Percentiles rank a stretch among this genome's conserved stretches.
Conservation (phyloP, 169 alveolate species). For the Toxoplasma gondii region DNA sequence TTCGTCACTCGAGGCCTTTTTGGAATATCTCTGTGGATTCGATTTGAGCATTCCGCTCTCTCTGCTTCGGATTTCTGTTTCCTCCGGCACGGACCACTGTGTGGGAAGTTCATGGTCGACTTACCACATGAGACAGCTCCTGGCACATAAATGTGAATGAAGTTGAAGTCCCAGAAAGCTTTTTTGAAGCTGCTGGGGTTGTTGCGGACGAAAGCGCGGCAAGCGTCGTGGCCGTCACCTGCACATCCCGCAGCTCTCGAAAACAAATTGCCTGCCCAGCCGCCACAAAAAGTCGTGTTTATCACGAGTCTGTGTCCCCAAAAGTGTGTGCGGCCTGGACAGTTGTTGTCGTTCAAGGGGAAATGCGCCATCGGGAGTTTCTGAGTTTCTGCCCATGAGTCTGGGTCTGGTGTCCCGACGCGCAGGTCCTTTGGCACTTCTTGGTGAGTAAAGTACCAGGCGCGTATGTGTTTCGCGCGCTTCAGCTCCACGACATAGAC, state of each 20-base stretch:
- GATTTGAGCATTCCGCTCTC: no score
- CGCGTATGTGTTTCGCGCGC: slow-evolving; percentile 30
- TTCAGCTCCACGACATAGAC: slow-evolving; percentile 52
- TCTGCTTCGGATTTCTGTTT: no score
- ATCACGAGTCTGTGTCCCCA: slow-evolving; percentile 38
- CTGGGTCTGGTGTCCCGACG: slow-evolving; percentile 44
- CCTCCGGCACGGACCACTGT: no score
- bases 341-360: slow-evolving; percentile 15
- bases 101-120: not conserved
- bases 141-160: slow-evolving; percentile 23
- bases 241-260: slow-evolving; percentile 38
- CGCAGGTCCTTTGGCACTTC: slow-evolving; percentile 57
- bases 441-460: slow-evolving; percentile 37
- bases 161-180: slow-evolving; percentile 56
- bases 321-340: slow-evolving; percentile 22
- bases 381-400: not conserved
- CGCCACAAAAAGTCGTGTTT: slow-evolving; percentile 57
- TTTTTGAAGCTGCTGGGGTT: slow-evolving; percentile 31
- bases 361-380: slow-evolving; percentile 45
- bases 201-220: slow-evolving; percentile 39
- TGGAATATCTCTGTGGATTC: no score
- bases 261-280: slow-evolving; percentile 37
- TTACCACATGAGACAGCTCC: not conserved
- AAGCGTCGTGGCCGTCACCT: slow-evolving; percentile 35
- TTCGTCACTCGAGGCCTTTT: no score